Percentiles rank a stretch among this genome's conserved stretches.
phyloP scores from a whole-genome alignment of 305 asterid species.

The Vinca major region DNA sequence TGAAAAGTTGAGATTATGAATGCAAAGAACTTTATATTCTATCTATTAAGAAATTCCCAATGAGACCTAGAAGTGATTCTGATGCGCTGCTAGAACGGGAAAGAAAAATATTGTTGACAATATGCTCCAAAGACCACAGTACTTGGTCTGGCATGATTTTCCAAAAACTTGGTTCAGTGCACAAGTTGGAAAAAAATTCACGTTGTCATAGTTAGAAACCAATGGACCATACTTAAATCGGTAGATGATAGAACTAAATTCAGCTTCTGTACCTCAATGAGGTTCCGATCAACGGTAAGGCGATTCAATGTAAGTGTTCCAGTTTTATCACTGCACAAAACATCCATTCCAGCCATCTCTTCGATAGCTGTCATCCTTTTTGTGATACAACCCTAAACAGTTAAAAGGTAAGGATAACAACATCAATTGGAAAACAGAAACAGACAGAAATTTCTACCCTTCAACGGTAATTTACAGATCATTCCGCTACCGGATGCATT shows the following conservation, averaged over 20 bases:
- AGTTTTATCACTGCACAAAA: conserved; percentile 25
- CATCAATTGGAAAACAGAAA: background rate
- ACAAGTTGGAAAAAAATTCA: background rate
- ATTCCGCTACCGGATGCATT: background rate
- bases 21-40: background rate
- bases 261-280: conserved; percentile 18
- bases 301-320: conserved; percentile 27
- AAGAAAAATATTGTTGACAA: background rate
- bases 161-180: background rate
- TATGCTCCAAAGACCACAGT: too few relatives aligned
- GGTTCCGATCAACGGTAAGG: conserved; percentile 21
- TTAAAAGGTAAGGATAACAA: background rate
- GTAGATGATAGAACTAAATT: background rate
- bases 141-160: too few relatives aligned
- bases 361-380: conserved; percentile 27
- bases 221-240: background rate
- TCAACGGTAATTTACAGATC: background rate
- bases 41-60: background rate
- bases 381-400: conserved; percentile 22
- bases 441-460: background rate
- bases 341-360: conserved; percentile 30
- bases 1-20: too few relatives aligned
- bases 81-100: background rate
- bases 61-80: background rate
- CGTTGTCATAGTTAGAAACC: background rate